Conservation (phyloP, 305 asterid genomes). For the Fraxinus dipetala region DNA sequence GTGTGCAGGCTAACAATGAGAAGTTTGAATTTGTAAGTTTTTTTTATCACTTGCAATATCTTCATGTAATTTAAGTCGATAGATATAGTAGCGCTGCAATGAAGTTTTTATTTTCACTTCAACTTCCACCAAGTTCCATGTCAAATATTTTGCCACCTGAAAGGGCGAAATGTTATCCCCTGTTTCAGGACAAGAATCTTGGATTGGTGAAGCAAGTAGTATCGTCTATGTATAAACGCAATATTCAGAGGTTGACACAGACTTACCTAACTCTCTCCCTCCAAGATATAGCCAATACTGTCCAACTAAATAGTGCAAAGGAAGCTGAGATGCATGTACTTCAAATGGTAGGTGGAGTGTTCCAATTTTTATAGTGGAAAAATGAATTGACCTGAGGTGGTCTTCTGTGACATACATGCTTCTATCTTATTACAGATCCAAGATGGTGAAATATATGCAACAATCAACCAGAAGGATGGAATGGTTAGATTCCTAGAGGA, state of each 20-base stretch:
- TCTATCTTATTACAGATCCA: slow-evolving; percentile 55
- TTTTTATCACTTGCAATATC: neutral
- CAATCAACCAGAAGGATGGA: slow-evolving; percentile 97
- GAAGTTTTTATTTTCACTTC: slow-evolving; percentile 4
- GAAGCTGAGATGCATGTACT: slow-evolving; percentile 99
- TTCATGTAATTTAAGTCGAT: neutral
- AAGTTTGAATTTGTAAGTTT: slow-evolving; percentile 73
- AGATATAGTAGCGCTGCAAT: neutral
- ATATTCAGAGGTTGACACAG: slow-evolving; percentile 96
- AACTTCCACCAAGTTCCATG: neutral
- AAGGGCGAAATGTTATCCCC: neutral
- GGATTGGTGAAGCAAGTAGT: slow-evolving; percentile 97
- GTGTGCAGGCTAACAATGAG: slow-evolving; percentile 62
- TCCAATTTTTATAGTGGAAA: neutral
- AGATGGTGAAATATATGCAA: slow-evolving; percentile 90
- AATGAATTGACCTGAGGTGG: neutral
- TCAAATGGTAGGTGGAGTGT: slow-evolving; percentile 70
- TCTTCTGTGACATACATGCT: slow-evolving; percentile 9
- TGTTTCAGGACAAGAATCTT: slow-evolving; percentile 80
- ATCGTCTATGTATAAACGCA: slow-evolving; percentile 89
- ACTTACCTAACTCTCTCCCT: slow-evolving; percentile 93
- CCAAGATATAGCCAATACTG: slow-evolving; percentile 85
- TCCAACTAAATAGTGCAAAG: slow-evolving; percentile 68
- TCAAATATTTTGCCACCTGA: neutral
- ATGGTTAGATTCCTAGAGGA: slow-evolving; percentile 99